phyloP scores from a whole-genome alignment of 768 basidiomycete species.

The Rhizopogon sp. region DNA sequence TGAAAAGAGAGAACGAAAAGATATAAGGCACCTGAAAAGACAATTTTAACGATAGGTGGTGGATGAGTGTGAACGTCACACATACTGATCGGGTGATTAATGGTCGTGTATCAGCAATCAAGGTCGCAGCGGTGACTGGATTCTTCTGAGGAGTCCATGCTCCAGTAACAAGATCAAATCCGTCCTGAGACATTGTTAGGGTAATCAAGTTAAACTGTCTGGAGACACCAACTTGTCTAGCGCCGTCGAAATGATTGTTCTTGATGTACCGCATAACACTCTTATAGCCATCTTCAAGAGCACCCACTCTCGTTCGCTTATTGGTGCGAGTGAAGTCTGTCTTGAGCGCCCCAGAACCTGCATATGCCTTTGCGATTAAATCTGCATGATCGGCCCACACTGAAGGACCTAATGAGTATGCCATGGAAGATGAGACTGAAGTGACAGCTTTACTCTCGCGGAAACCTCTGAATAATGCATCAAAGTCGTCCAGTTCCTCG shows the following conservation, averaged over 20 bases:
- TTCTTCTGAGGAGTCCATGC: constrained; percentile 81
- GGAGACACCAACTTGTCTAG: constrained; percentile 60
- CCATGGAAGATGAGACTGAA: neutral
- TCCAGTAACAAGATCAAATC: constrained; percentile 91
- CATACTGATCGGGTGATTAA: constrained; percentile 77
- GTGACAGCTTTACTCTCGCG: constrained; percentile 65
- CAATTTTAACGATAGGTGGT: constrained; percentile 2
- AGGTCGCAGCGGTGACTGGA: constrained; percentile 61
- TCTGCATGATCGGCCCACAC: constrained; percentile 99
- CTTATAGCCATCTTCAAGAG: constrained; percentile 83
- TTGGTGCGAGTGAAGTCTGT: constrained; percentile 96
- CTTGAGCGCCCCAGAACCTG: constrained; percentile 93
- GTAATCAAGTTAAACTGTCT: neutral
- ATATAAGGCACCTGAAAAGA: constrained; percentile 72
- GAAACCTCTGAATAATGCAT: constrained; percentile 75
- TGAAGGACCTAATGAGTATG: constrained; percentile 27
- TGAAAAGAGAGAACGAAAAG: constrained; percentile 75
- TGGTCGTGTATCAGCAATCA: constrained; percentile 78
- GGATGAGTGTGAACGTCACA: constrained; percentile 9
- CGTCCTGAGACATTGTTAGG: constrained; percentile 56
- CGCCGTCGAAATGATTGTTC: constrained; percentile 96
- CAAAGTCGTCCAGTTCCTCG: constrained; percentile 78
- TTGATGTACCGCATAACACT: constrained; percentile 81
- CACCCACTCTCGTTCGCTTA: constrained; percentile 76
- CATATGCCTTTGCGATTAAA: constrained; percentile 83